Base-by-base conservation (phyloP, 1,284 basidiomycete species). In the Irpex sp. region DNA sequence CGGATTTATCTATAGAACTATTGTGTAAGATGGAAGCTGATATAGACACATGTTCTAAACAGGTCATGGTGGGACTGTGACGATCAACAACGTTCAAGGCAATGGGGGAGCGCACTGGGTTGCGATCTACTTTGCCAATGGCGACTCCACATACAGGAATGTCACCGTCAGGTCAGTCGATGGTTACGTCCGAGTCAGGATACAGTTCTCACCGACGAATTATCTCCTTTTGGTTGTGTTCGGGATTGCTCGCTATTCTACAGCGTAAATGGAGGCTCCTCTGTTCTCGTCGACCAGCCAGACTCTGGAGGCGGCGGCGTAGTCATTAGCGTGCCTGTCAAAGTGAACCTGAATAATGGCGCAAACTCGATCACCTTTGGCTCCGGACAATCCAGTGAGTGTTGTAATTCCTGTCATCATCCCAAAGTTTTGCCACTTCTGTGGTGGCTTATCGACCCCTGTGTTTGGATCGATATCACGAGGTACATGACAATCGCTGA, bases 21-120 rank as follows among this genome's bases (percentile, higher is more conserved):
- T 21, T 13, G 11, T 26, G 9, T 47, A 9, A 40, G 38, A 8
- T 9, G 38, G 15, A 17, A 51, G 59, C 64, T 65, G 13, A 61
- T 13, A 15, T 37, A 9, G 19, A 11, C 26, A 36, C 19, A 15
- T 7, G 15, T 26, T 26, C 21, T 26, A 3, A 26, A 13, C 62
- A 85, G 84, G 85, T 7, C 80, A 85, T 57, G 85, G 85, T 19
- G 86, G 85, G 1, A 80, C 81, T 17, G 74, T 88, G 9, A 85
- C 83, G 0, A 78, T 88, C 58, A 85, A 80, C 64, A 81, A 81
- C 67, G 80, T 88, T 5, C 81, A 85, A 69, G 34, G 54, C 11
- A 81, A 75, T 62, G 85, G 85, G 5, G 71, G 71, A 11, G 76
- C 75, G 4, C 85, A 87, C 68, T 87, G 85, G 85, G 79, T 88